Conservation (phyloP, 495 filamentous ascomycete genomes). For the Glonium stellatum region DNA sequence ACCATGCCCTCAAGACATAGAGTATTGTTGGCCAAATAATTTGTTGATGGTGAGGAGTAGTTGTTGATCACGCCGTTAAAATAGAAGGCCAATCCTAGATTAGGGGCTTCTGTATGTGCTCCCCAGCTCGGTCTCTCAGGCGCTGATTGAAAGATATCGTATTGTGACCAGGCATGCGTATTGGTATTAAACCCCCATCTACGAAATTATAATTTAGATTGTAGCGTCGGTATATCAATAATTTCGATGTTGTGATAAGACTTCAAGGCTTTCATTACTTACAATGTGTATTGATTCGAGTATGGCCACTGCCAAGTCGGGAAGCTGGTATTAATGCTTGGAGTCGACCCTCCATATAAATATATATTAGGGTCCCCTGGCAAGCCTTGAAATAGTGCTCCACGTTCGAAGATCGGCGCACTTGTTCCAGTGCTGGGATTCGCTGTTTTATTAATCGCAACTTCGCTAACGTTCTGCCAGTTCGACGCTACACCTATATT, state of each 20-base stretch:
- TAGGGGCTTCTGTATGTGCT: slow-evolving; percentile 34
- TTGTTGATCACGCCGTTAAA: slow-evolving; percentile 40
- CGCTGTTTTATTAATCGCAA: slow-evolving; percentile 26
- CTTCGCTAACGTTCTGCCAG: slow-evolving; percentile 41
- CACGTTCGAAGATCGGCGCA: slow-evolving; percentile 35
- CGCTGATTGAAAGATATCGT: slow-evolving; percentile 33
- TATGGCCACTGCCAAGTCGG: not conserved
- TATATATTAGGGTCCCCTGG: slow-evolving; percentile 22
- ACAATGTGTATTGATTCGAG: no score
- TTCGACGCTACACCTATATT: slow-evolving; percentile 39
- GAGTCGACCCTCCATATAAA: slow-evolving; percentile 17
- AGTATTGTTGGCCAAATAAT: slow-evolving; percentile 13
- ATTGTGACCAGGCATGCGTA: slow-evolving; percentile 39
- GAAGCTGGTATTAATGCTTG: slow-evolving; percentile 11
- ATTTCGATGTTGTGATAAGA: no score
- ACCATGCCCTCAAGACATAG: slow-evolving; percentile 37
- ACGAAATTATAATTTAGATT: no score
- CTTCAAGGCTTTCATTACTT: no score
- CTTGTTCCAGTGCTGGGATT: slow-evolving; percentile 19
- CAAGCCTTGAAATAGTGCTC: slow-evolving; percentile 33
- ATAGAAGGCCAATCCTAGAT: slow-evolving; percentile 38
- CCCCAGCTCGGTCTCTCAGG: slow-evolving; percentile 36
- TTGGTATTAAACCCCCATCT: slow-evolving; percentile 28
- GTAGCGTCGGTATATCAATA: no score
- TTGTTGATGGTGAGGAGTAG: slow-evolving; percentile 27